Conservation (phyloP, 176 grass and related monocot species). For the Triticum aestivum region IWGSC_CS_RefSeq_v2.1 NC_057811.1:482226039-482226538, state of each 20-base stretch:
- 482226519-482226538: constrained; percentile 14
- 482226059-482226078: background rate
- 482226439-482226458: background rate
- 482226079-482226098: background rate
- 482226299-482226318: constrained; percentile 26
- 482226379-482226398: constrained; percentile 78
- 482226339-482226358: constrained; percentile 84
- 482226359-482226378: constrained; percentile 96
- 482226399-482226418: constrained; percentile 93
- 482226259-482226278: background rate
- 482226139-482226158: background rate
- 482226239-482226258: background rate
- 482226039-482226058: constrained; percentile 1
- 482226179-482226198: background rate
- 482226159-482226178: background rate
- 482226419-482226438: constrained; percentile 90
- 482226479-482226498: background rate
- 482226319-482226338: constrained; percentile 70
- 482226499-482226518: background rate
- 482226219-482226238: background rate
- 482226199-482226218: background rate
- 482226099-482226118: background rate
- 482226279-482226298: background rate
- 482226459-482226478: constrained; percentile 8
- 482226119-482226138: constrained; percentile 16